phyloP scores from a whole-genome alignment of 495 filamentous ascomycete species.

The Aspergillus mulundensis region DNA sequence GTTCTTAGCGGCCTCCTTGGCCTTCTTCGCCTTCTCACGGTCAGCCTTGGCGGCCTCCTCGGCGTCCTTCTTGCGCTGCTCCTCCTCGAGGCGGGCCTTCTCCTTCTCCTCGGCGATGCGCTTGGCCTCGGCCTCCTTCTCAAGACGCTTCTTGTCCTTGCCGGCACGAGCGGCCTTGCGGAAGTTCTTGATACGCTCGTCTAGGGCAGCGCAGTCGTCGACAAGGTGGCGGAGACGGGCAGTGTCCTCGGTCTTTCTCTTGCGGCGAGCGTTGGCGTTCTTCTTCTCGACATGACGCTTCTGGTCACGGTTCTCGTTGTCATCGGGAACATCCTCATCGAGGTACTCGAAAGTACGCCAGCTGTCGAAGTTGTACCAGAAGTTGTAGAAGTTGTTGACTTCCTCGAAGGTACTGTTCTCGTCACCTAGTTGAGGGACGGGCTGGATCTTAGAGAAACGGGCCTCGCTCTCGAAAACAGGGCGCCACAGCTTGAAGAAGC shows the following conservation, averaged over 20 bases:
- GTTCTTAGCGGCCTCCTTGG: slow-evolving; percentile 95
- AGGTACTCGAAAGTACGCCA: slow-evolving; percentile 98
- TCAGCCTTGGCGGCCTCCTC: slow-evolving; percentile 82
- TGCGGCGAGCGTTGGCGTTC: slow-evolving; percentile 94
- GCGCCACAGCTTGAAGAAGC: slow-evolving; percentile 92
- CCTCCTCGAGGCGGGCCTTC: slow-evolving; percentile 72
- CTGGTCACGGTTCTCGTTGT: slow-evolving; percentile 98
- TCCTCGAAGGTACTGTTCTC: slow-evolving; percentile 82
- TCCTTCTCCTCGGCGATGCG: slow-evolving; percentile 74
- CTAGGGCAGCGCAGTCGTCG: slow-evolving; percentile 73
- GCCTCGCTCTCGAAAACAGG: slow-evolving; percentile 82
- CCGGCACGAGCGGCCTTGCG: slow-evolving; percentile 80
- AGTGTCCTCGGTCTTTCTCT: slow-evolving; percentile 98
- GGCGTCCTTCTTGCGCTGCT: slow-evolving; percentile 69
- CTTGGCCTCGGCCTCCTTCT: slow-evolving; percentile 88
- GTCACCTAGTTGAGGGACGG: slow-evolving; percentile 78
- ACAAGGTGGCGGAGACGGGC: slow-evolving; percentile 82
- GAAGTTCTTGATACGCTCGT: slow-evolving; percentile 98
- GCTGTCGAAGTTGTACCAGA: slow-evolving; percentile 99
- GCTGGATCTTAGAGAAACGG: slow-evolving; percentile 86
- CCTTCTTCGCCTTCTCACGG: slow-evolving; percentile 85
- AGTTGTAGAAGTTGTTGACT: slow-evolving; percentile 96
- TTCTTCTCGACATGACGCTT: slow-evolving; percentile 97
- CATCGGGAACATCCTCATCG: slow-evolving; percentile 97
- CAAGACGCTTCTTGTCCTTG: slow-evolving; percentile 89